Percentiles rank a stretch among this genome's conserved stretches.
Conservation (phyloP, 371 early-diverging fungal genomes). For the Syncephalis fuscata region DNA sequence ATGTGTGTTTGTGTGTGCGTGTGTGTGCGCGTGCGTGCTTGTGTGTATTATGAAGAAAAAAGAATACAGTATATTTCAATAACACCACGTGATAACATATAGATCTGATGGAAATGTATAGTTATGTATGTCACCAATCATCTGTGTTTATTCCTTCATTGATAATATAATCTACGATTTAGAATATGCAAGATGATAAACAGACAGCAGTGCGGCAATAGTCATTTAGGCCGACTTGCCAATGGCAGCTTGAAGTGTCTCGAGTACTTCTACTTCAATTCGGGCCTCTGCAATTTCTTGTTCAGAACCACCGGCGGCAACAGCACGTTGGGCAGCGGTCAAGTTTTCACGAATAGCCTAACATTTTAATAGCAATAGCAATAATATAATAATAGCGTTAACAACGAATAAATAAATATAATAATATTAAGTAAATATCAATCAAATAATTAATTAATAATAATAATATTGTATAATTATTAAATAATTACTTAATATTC, state of each 20-base stretch:
- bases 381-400: neutral
- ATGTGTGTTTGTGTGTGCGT: no score
- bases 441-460: neutral
- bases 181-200: neutral
- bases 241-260: slow-evolving; percentile 52
- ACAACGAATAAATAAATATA: slow-evolving; percentile 2
- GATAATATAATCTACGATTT: no score
- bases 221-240: slow-evolving; percentile 9
- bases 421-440: neutral
- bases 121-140: no score
- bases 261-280: slow-evolving; percentile 80
- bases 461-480: neutral
- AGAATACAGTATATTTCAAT: no score
- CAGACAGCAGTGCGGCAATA: neutral
- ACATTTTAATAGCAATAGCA: no score
- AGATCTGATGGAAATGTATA: no score
- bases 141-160: no score
- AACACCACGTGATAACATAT: no score
- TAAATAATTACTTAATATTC: neutral
- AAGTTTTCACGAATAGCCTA: slow-evolving; percentile 60
- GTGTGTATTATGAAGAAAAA: no score
- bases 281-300: slow-evolving; percentile 70
- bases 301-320: slow-evolving; percentile 46
- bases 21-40: no score
- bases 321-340: slow-evolving; percentile 68